These are phyloP conservation scores for Pyrenochaeta sp. DNA, from an alignment of 2,329 filamentous ascomycete species.

Conservation along the genomic window DNA sequence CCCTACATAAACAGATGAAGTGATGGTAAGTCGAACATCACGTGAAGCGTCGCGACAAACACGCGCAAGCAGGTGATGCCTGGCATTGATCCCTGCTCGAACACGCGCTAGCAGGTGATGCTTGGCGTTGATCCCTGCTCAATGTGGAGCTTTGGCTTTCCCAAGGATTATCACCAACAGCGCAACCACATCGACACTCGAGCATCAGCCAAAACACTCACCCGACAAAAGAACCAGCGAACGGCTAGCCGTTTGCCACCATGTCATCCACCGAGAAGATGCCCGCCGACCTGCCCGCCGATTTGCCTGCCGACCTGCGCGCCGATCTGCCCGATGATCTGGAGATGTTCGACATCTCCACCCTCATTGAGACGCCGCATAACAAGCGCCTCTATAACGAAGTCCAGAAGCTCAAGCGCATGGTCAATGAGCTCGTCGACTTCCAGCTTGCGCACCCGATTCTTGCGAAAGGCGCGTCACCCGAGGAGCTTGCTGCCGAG, in stretches of 20 bases:
- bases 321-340: no score
- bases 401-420: constrained; percentile 40
- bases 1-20: no score
- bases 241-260: constrained; percentile 6
- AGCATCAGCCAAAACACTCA: no score
- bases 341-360: constrained; percentile 34
- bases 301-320: no score
- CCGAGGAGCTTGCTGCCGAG: constrained; percentile 33
- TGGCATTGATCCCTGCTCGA: constrained; percentile 1
- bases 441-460: constrained; percentile 39
- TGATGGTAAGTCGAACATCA: no score
- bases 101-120: no score
- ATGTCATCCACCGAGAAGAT: constrained; percentile 9
- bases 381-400: constrained; percentile 39
- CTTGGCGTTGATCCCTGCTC: no score
- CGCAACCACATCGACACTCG: background rate
- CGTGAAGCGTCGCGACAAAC: no score
- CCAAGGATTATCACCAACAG: no score
- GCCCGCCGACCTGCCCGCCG: no score
- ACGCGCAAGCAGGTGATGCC: constrained; percentile 8
- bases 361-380: constrained; percentile 39
- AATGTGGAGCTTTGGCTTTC: no score
- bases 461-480: constrained; percentile 21
- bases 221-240: no score
- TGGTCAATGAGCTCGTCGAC: constrained; percentile 41